Base-by-base conservation (phyloP, 192 early-diverging fungal genomes). In the Rhizophagus sp. region DNA sequence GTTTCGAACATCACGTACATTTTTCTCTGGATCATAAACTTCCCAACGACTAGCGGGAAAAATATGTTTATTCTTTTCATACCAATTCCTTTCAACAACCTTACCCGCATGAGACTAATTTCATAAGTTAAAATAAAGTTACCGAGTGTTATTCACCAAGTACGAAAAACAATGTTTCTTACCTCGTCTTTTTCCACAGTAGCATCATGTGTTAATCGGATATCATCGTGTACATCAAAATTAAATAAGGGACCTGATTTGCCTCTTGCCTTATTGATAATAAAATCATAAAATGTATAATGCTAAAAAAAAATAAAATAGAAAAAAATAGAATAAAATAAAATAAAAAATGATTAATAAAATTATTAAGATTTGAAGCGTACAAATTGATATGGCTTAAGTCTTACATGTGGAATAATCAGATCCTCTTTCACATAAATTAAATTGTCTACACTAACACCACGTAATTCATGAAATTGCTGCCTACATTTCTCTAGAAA, bases 401-500 rank as follows among this genome's bases (percentile, higher is more conserved):
- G 8, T 82, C 89, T 82, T 83, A 93, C 92, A 83, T 97, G 96
- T 25, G 97, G 97, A 76, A 98, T 95, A 73, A 98, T 97, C 73
- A 98, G 82, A 89, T 97, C 96, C 85, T 97, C 96, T 84, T 98
- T 98, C 52, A 97, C 88, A 81, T 95, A 97, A 70, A 98, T 88
- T 81, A 98, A 74, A 76, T 94, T 93, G 78, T 97, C 97, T 27
- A 93, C 94, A 70, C 91, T 94, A 17, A 93, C 84, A 10, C 91
- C 88, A 10, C 95, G 91, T 30, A 98, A 80, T 81, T 98, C 92
- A 47, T 93, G 90, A 62, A 94, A 92, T 81, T 98, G 95, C 27
- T 90, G 88, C 7, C 93, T 89, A 80, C 93, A 95, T 15, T 91
- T 91, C 64, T 95, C 94, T 17, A 98, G 86, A 79, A 98, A 98